phyloP scores from a whole-genome alignment of 2,329 filamentous ascomycete genomes.

The Aspergillus chevalieri region DNA sequence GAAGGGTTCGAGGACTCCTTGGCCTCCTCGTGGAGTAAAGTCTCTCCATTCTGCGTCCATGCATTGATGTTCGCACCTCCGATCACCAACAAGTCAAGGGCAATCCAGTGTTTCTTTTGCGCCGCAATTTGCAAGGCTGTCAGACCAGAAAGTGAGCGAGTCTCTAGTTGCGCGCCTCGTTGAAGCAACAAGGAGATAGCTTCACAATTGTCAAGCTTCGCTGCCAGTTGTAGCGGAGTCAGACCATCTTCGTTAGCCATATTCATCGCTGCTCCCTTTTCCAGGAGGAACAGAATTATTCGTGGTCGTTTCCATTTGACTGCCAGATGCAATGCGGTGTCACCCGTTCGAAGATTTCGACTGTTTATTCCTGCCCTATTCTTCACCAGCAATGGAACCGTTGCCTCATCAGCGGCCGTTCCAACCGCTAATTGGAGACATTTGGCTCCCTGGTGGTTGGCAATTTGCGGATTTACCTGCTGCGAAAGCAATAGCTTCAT shows the following conservation, averaged over 20 bases:
- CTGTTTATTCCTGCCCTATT: slow-evolving; percentile 18
- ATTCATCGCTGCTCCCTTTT: slow-evolving; percentile 21
- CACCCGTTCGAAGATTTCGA: slow-evolving; percentile 17
- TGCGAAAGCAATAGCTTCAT: slow-evolving; percentile 19
- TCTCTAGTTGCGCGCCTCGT: slow-evolving; percentile 18
- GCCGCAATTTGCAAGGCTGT: slow-evolving; percentile 25
- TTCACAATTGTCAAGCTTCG: slow-evolving; percentile 24
- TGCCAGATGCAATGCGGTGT: slow-evolving; percentile 24
- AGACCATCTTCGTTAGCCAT: slow-evolving; percentile 20
- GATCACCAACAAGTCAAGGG: slow-evolving; percentile 24
- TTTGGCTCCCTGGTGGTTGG: slow-evolving; percentile 14
- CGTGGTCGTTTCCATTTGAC: slow-evolving; percentile 18
- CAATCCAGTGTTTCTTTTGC: slow-evolving; percentile 18
- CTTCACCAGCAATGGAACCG: slow-evolving; percentile 25
- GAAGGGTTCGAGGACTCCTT: slow-evolving; percentile 7
- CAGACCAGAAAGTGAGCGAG: slow-evolving; percentile 13
- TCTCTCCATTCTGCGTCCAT: slow-evolving; percentile 22
- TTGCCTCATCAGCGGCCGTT: slow-evolving; percentile 23
- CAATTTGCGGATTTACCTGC: slow-evolving; percentile 11
- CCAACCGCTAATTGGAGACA: slow-evolving; percentile 24
- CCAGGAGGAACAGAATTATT: slow-evolving; percentile 23
- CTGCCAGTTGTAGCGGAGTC: slow-evolving; percentile 24
- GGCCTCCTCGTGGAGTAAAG: slow-evolving; percentile 24
- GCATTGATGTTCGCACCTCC: slow-evolving; percentile 27
- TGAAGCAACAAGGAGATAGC: slow-evolving; percentile 23